These are phyloP conservation scores for Geum urbanum DNA, from an alignment of 306 rosid genomes.

Conservation along the genomic window DNA sequence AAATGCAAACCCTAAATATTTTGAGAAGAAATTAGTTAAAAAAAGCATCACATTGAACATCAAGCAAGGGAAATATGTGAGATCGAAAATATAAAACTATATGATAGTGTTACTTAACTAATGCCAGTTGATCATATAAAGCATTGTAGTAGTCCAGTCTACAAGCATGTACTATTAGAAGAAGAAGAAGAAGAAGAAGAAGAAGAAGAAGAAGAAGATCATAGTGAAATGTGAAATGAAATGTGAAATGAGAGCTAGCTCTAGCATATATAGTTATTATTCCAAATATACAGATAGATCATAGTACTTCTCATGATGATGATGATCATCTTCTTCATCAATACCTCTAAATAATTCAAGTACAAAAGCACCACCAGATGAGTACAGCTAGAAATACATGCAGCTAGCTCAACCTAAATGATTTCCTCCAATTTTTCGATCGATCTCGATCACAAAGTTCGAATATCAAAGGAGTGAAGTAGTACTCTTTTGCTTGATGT, in stretches of 20 bases:
- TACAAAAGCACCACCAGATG: background rate
- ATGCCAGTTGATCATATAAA: background rate
- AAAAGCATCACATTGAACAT: background rate
- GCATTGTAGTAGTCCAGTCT: background rate
- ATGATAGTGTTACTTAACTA: background rate
- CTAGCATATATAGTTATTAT: background rate
- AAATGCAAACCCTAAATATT: background rate
- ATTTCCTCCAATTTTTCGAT: background rate
- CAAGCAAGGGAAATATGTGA: background rate
- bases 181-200: background rate
- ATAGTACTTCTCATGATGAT: conserved; percentile 1
- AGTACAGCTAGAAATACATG: conserved; percentile 13
- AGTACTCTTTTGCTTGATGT: background rate
- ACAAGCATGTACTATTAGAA: background rate
- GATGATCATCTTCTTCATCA: background rate
- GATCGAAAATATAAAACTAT: background rate
- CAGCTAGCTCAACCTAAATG: conserved; percentile 2
- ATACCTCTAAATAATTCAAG: conserved; percentile 5
- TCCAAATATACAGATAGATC: conserved; percentile 7
- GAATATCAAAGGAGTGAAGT: background rate
- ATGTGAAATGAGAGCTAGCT: background rate
- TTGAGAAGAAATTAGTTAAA: background rate
- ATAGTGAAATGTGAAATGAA: background rate
- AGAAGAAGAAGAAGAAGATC: background rate
- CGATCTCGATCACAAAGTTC: background rate